Evolutionary conservation across 441 rosid genomes (phyloP).

Genomic region (Croton laevigatus): DNA sequence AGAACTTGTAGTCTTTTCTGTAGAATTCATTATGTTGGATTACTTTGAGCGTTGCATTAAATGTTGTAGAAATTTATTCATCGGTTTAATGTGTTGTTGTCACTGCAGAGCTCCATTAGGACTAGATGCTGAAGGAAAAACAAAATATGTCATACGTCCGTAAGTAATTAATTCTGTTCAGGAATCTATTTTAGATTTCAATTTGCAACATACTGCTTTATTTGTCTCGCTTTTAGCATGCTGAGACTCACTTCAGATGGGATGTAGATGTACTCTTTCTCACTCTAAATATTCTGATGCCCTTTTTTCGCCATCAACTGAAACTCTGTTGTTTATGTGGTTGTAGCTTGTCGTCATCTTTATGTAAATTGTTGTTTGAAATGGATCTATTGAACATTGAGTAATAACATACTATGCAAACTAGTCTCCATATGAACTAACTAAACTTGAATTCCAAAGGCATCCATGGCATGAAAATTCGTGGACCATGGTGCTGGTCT

Average conservation of each 20-base stretch:
- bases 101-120: conserved; percentile 80
- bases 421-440: neutral
- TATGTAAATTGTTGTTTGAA: conserved; percentile 4
- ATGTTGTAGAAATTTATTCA: conserved; percentile 1
- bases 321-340: neutral
- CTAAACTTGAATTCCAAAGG: neutral
- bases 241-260: neutral
- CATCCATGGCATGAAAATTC: conserved; percentile 7
- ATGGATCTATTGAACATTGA: neutral
- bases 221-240: neutral
- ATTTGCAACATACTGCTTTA: neutral
- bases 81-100: conserved; percentile 23
- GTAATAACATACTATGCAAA: neutral
- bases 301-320: neutral
- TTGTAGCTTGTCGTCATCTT: neutral
- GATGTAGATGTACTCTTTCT: neutral
- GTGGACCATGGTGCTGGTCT: neutral
- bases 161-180: conserved; percentile 47
- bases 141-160: conserved; percentile 91
- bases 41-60: neutral
- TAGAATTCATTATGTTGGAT: conserved; percentile 14
- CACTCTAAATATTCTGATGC: neutral
- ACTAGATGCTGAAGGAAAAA: conserved; percentile 79
- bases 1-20: neutral
- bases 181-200: conserved; percentile 8